Evolutionary conservation across 2,329 filamentous ascomycete genomes (phyloP).

Genomic region (Ascochyta fabae): DNA sequence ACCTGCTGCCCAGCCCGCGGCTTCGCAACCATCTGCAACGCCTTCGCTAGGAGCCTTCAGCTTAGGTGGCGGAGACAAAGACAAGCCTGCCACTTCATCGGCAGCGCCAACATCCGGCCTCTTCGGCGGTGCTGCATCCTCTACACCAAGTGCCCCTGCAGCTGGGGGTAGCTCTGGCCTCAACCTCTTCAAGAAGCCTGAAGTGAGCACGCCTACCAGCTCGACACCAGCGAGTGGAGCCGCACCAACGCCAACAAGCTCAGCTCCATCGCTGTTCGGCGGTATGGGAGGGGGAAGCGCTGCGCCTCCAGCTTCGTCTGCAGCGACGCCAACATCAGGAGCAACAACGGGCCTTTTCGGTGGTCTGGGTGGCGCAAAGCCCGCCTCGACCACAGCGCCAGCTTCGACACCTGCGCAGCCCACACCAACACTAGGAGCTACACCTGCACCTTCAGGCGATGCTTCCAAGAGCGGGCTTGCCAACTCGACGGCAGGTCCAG

Average conservation of each 20-base stretch:
- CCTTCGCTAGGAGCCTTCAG: constrained; percentile 19
- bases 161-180: constrained; percentile 25
- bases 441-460: constrained; percentile 27
- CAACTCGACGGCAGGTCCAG: constrained; percentile 79
- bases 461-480: constrained; percentile 57
- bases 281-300: constrained; percentile 26
- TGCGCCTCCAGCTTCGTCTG: constrained; percentile 25
- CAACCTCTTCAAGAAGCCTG: constrained; percentile 23
- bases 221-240: constrained; percentile 29
- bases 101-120: constrained; percentile 28
- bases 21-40: constrained; percentile 31
- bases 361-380: constrained; percentile 19
- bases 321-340: constrained; percentile 21
- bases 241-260: constrained; percentile 27
- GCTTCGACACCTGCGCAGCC: constrained; percentile 27
- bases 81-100: constrained; percentile 31
- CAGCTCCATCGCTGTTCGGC: constrained; percentile 29
- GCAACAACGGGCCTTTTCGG: constrained; percentile 28
- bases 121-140: constrained; percentile 27
- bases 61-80: constrained; percentile 30
- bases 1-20: constrained; percentile 32
- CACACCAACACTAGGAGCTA: constrained; percentile 26
- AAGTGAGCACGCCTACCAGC: constrained; percentile 22
- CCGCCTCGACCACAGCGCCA: constrained; percentile 26
- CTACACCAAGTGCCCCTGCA: constrained; percentile 15